A percentile compares a stretch with the other conserved stretches of the same genome.
Evolutionary conservation across 257 asterid species (phyloP).

Genomic region (Ocimum tenuiflorum): DNA sequence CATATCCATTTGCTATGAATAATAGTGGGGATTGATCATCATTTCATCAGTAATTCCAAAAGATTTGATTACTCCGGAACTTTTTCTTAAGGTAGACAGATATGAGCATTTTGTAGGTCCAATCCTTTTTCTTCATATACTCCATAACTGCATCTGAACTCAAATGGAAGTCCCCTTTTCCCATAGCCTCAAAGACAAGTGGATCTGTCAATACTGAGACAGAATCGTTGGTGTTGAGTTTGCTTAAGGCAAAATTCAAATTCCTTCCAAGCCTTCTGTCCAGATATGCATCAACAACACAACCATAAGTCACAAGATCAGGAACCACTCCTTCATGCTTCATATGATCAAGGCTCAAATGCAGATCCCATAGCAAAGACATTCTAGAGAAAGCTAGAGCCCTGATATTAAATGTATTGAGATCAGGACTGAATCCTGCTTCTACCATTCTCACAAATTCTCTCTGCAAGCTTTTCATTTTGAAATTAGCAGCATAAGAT

Average conservation of each 20-base stretch:
- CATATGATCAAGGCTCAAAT: slow-evolving; percentile 89
- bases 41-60: slow-evolving; percentile 74
- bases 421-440: slow-evolving; percentile 70
- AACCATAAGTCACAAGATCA: slow-evolving; percentile 88
- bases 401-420: slow-evolving; percentile 72
- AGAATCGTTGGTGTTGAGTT: slow-evolving; percentile 31
- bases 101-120: slow-evolving; percentile 64
- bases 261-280: slow-evolving; percentile 69
- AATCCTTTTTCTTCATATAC: slow-evolving; percentile 31
- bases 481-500: slow-evolving; percentile 86
- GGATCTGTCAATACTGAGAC: slow-evolving; percentile 54
- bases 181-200: slow-evolving; percentile 66
- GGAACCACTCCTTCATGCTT: slow-evolving; percentile 60
- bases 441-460: slow-evolving; percentile 86
- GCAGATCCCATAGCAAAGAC: slow-evolving; percentile 86
- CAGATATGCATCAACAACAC: slow-evolving; percentile 74
- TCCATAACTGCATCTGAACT: slow-evolving; percentile 56
- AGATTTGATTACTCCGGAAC: slow-evolving; percentile 57
- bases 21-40: background rate
- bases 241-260: slow-evolving; percentile 53
- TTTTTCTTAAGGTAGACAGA: slow-evolving; percentile 55
- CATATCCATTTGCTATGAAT: slow-evolving; percentile 1
- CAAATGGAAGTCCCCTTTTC: slow-evolving; percentile 85
- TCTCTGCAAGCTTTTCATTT: slow-evolving; percentile 91
- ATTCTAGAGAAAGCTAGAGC: slow-evolving; percentile 78